Conservation (phyloP, 345 rosid species). For the Ricinus communis region DNA sequence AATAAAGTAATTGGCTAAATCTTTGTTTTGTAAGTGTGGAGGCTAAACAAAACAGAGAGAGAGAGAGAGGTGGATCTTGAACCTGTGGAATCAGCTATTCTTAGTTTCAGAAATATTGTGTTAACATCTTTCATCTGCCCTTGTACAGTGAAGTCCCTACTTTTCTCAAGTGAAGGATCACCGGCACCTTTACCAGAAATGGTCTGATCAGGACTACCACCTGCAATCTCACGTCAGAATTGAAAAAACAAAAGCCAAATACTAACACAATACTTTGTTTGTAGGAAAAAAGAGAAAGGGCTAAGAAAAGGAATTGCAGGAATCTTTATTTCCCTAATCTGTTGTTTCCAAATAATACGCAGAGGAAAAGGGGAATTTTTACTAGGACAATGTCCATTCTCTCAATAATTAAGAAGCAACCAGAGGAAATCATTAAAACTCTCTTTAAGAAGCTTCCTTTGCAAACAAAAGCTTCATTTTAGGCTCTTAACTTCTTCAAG, state of each 20-base stretch:
- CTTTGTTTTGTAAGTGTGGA: background rate
- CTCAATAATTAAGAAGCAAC: too few relatives aligned
- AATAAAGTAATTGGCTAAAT: slow-evolving; percentile 8
- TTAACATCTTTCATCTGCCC: slow-evolving; percentile 77
- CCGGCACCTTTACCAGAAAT: slow-evolving; percentile 17
- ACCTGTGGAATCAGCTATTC: slow-evolving; percentile 89
- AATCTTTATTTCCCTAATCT: background rate
- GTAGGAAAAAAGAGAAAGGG: background rate
- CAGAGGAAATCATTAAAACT: too few relatives aligned
- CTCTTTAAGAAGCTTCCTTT: background rate
- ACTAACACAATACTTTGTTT: background rate
- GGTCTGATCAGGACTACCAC: slow-evolving; percentile 33
- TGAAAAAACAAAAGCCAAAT: background rate
- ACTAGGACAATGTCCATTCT: background rate
- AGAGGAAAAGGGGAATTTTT: background rate
- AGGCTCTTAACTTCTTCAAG: background rate
- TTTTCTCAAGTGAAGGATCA: slow-evolving; percentile 38
- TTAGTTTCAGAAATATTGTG: slow-evolving; percentile 81
- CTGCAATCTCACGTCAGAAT: slow-evolving; percentile 32
- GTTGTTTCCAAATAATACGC: background rate
- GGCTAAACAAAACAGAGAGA: background rate
- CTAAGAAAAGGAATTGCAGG: background rate
- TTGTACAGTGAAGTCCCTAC: slow-evolving; percentile 64
- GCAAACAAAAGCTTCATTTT: background rate
- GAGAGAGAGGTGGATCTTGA: slow-evolving; percentile 11